Conservation (phyloP, 176 grass and related monocot genomes). For the Poa pratensis region DNA sequence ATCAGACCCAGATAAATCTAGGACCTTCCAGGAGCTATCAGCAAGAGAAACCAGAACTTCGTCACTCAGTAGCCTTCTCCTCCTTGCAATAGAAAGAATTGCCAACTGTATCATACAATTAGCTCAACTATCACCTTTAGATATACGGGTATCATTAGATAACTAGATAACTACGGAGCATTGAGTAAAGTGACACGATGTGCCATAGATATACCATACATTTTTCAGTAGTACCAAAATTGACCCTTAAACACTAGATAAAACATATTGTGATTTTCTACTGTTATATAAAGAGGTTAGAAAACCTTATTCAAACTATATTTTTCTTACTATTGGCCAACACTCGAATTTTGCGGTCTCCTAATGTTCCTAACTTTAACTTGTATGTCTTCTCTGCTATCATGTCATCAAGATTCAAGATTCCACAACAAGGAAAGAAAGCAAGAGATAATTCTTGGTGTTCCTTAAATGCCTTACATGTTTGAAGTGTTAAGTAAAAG, state of each 20-base stretch:
- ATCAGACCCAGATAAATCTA: conserved; percentile 94
- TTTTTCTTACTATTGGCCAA: neutral
- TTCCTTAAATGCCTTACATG: neutral
- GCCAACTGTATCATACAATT: conserved; percentile 66
- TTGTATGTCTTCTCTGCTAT: neutral
- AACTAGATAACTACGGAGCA: neutral
- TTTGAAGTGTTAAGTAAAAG: conserved; percentile 28
- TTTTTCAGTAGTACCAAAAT: neutral
- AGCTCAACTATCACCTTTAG: conserved; percentile 38
- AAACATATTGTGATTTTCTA: conserved; percentile 5
- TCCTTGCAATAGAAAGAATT: conserved; percentile 84
- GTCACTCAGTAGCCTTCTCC: conserved; percentile 78
- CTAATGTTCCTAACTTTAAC: conserved; percentile 13
- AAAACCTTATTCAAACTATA: neutral
- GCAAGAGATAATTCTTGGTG: neutral
- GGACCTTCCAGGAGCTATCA: conserved; percentile 82
- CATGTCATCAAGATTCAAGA: neutral
- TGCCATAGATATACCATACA: neutral
- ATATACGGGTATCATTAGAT: conserved; percentile 11
- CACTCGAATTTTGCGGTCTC: neutral
- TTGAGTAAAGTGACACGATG: neutral
- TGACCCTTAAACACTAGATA: neutral
- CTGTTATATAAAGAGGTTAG: conserved; percentile 1
- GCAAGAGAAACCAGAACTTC: conserved; percentile 71
- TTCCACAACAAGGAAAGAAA: neutral